Percentiles rank a stretch among this genome's conserved stretches.
These are phyloP conservation scores for Aspergillus phoenicis DNA, from an alignment of 2,329 filamentous ascomycete genomes.

Conservation along the genomic window DNA sequence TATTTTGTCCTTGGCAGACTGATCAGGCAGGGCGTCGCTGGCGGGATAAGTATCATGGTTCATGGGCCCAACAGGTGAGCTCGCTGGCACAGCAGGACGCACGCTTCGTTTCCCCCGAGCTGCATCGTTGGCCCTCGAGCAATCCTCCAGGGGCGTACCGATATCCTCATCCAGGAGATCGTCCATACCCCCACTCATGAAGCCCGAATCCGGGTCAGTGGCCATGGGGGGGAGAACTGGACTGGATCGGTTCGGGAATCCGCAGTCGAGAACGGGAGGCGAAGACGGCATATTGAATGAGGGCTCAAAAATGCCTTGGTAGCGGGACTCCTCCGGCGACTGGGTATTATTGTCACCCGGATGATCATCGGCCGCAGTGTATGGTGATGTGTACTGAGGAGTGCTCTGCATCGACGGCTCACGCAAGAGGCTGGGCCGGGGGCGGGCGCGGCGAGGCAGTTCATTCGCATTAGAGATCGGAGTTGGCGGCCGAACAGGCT, in stretches of 20 bases:
- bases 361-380: slow-evolving; percentile 40
- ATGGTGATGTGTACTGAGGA: slow-evolving; percentile 45
- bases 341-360: slow-evolving; percentile 49
- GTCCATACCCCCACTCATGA: slow-evolving; percentile 78
- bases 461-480: slow-evolving; percentile 43
- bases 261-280: slow-evolving; percentile 73
- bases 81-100: slow-evolving; percentile 28
- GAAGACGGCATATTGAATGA: slow-evolving; percentile 86
- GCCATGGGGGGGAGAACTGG: slow-evolving; percentile 69
- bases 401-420: slow-evolving; percentile 60
- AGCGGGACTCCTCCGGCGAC: slow-evolving; percentile 54
- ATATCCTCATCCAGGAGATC: slow-evolving; percentile 67
- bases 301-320: slow-evolving; percentile 61
- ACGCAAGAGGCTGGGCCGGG: slow-evolving; percentile 58
- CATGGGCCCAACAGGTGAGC: slow-evolving; percentile 30
- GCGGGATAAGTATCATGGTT: slow-evolving; percentile 23
- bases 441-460: slow-evolving; percentile 34
- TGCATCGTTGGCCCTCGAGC: slow-evolving; percentile 23
- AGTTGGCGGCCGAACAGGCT: slow-evolving; percentile 51
- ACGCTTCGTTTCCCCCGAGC: slow-evolving; percentile 25
- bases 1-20: slow-evolving; percentile 23
- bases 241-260: slow-evolving; percentile 72
- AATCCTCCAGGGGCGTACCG: slow-evolving; percentile 31
- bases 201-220: slow-evolving; percentile 69
- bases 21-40: slow-evolving; percentile 24